These are phyloP conservation scores for Themeda triandra DNA, from an alignment of 176 grass and related monocot genomes.

Conservation along the genomic window DNA sequence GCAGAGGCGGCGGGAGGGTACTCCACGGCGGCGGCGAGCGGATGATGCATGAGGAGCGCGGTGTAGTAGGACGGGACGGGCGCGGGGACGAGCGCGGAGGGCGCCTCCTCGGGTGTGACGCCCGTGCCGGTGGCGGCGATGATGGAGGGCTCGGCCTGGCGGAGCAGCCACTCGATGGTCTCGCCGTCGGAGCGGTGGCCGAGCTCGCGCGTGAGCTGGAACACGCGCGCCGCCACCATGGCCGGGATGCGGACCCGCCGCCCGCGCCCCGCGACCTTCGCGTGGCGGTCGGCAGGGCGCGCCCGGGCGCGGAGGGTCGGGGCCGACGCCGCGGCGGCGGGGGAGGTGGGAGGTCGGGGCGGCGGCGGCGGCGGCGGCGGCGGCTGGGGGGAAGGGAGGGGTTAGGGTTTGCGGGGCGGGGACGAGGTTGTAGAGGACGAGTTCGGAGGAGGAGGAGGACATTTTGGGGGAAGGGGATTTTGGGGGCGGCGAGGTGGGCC, in stretches of 20 bases:
- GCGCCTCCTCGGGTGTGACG: constrained; percentile 54
- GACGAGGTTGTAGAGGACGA: constrained; percentile 52
- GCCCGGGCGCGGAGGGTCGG: background rate
- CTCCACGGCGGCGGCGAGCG: background rate
- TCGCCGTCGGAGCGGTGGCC: constrained; percentile 73
- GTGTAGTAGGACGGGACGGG: constrained; percentile 48
- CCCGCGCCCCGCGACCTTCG: constrained; percentile 72
- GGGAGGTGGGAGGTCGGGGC: constrained; percentile 20
- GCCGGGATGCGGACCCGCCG: constrained; percentile 78
- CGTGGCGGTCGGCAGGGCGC: constrained; percentile 49
- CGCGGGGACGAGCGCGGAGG: constrained; percentile 29
- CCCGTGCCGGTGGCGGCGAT: constrained; percentile 78
- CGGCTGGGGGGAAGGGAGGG: constrained; percentile 15
- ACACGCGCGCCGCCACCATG: constrained; percentile 69
- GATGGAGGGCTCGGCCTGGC: constrained; percentile 84
- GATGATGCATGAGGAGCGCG: constrained; percentile 55
- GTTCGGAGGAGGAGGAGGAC: constrained; percentile 47
- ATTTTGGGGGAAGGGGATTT: constrained; percentile 12
- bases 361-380: background rate
- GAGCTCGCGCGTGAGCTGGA: constrained; percentile 89
- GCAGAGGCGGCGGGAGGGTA: background rate
- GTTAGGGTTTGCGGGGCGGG: constrained; percentile 43
- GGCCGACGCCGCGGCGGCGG: background rate
- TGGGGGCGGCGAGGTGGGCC: constrained; percentile 33
- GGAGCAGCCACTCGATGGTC: constrained; percentile 94